A percentile compares a stretch with the other conserved stretches of the same genome.
phyloP scores from a whole-genome alignment of 140 eudicot genomes.

The Erigeron philadelphicus region DNA sequence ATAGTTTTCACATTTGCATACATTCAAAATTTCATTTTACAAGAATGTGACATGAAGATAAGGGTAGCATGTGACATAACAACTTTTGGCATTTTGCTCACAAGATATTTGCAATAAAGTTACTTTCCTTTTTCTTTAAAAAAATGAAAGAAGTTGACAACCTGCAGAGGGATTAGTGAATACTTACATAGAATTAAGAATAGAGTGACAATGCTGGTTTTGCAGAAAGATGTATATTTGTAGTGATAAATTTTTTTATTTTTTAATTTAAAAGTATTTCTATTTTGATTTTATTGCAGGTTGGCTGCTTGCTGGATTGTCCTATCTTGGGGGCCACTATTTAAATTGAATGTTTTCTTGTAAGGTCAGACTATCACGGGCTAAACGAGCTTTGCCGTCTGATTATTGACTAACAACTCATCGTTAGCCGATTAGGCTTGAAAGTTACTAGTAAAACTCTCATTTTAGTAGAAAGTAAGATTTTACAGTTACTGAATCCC shows the following conservation, averaged over 20 bases:
- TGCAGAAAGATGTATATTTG: conserved; percentile 17
- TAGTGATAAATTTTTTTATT: background rate
- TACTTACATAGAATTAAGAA: conserved; percentile 11
- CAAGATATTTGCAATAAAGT: conserved; percentile 8
- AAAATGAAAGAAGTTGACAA: background rate
- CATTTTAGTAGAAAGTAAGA: background rate
- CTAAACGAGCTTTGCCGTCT: conserved; percentile 8
- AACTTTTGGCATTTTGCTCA: conserved; percentile 18
- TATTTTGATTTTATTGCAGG: background rate
- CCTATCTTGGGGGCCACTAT: conserved; percentile 15
- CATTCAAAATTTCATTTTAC: background rate
- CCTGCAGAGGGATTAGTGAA: conserved; percentile 12
- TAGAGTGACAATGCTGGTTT: background rate
- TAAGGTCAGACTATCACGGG: background rate
- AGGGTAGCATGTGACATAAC: conserved; percentile 11
- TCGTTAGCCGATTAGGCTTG: background rate
- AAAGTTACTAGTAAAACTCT: background rate
- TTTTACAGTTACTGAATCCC: no score
- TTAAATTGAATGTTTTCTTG: conserved; percentile 18
- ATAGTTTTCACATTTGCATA: background rate
- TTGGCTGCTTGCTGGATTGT: conserved; percentile 19
- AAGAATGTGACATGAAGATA: conserved; percentile 15
- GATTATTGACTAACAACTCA: conserved; percentile 2
- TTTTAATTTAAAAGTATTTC: background rate
- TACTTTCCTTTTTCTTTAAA: background rate